A percentile compares a stretch with the other conserved stretches of the same genome.
These are phyloP conservation scores for Chamaecrista fasciculata DNA, from an alignment of 306 rosid species.

Conservation along the genomic window DNA sequence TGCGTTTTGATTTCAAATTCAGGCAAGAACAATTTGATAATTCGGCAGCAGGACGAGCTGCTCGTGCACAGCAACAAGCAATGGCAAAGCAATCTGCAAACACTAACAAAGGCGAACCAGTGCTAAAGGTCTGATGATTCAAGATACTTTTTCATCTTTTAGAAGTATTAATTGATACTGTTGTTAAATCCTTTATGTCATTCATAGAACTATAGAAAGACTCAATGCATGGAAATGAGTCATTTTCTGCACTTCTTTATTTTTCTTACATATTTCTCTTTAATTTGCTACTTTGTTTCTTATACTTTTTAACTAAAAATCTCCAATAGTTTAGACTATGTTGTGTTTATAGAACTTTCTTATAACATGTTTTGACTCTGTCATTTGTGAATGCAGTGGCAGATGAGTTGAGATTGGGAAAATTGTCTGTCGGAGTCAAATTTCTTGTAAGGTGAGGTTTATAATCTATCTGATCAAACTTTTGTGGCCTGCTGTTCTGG, in stretches of 20 bases:
- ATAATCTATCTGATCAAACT: conserved; percentile 18
- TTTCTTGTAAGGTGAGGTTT: conserved; percentile 44
- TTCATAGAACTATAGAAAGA: conserved; percentile 1
- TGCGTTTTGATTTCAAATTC: conserved; percentile 27
- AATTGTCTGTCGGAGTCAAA: conserved; percentile 23
- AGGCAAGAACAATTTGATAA: conserved; percentile 81
- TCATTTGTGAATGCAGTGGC: conserved; percentile 67
- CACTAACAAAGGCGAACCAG: conserved; percentile 63
- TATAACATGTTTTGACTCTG: conserved; percentile 25
- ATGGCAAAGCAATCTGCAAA: conserved; percentile 65
- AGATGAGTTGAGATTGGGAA: conserved; percentile 58
- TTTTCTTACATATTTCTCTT: not conserved
- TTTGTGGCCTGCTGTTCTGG: not conserved
- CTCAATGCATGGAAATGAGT: not conserved
- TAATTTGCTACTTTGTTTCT: conserved; percentile 15
- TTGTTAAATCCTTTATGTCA: not conserved
- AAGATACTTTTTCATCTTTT: conserved; percentile 14
- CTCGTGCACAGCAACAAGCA: conserved; percentile 65
- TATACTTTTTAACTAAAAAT: not conserved
- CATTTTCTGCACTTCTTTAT: not conserved
- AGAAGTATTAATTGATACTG: conserved; percentile 18
- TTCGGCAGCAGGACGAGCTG: conserved; percentile 69
- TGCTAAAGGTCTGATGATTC: conserved; percentile 51
- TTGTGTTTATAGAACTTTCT: not conserved
- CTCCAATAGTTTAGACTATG: not conserved